Base-by-base conservation (phyloP, 768 basidiomycete genomes). In the Rhizopogon salebrosus region DNA sequence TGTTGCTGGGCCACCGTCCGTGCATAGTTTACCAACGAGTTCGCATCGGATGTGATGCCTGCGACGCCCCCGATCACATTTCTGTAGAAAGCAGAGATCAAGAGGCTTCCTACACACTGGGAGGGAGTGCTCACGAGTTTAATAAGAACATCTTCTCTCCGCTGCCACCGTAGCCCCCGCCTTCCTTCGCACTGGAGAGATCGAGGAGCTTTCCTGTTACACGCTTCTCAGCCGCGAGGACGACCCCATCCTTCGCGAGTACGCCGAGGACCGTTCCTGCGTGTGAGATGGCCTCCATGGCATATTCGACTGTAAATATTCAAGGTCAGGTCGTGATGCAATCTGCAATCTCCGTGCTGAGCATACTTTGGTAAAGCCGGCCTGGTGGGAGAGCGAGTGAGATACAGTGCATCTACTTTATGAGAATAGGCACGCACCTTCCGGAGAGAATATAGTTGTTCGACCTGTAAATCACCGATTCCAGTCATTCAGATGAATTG, bases 371-470 rank as follows among this genome's bases (percentile, higher is more conserved):
- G 71, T 95, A 98, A 52, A 99, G 75, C 57, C 95, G 92, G 60
- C 94, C 94, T 97, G 58, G n/a, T 54, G 6, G 14, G 11, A 14
- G 4, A 31, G 59, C 18, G 61, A 54, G 42, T 42, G n/a, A 42
- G 52, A 54, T 36, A 54, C 45, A 49, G 56, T 20, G 54, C 7
- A 41, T 35, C 8, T 4, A 37, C 52, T 57, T n/a, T 36, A 54
- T 34, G 26, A 56, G 24, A 9, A 34, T 27, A 22, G 42, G 4
- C 23, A 65, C 75, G 54, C 67, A 87, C 95, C 95, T 74, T 99
- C 95, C 31, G 95, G 95, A 49, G 95, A 98, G 83, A 98, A 98
- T 75, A 97, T 98, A 56, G 95, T 98, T 60, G 95, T 99, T 62
- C 93, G 87, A 73, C 86, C 87, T 91, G 72, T 63, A 67, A 64